phyloP scores from a whole-genome alignment of 257 asterid species.

The Solanum okadae region DNA sequence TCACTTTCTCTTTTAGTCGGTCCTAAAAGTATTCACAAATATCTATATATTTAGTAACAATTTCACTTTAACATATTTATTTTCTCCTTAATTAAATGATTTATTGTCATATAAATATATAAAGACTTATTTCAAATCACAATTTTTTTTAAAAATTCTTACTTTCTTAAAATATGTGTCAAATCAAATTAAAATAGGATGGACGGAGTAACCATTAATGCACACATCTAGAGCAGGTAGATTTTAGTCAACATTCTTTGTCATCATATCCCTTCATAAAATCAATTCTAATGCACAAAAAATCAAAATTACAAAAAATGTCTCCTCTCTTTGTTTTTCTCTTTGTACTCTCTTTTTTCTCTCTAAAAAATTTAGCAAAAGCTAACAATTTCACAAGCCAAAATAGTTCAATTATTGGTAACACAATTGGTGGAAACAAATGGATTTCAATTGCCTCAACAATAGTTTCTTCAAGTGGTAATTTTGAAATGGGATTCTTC shows the following conservation, averaged over 20 bases:
- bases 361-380: neutral
- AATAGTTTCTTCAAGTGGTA: neutral
- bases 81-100: too few relatives aligned
- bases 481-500: slow-evolving; percentile 3
- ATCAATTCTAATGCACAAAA: neutral
- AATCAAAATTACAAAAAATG: neutral
- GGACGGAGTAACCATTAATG: neutral
- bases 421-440: neutral
- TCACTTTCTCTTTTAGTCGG: too few relatives aligned
- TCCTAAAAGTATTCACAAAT: too few relatives aligned
- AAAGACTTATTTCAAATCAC: too few relatives aligned
- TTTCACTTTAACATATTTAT: too few relatives aligned
- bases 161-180: neutral
- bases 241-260: neutral
- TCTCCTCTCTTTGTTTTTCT: neutral
- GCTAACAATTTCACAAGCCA: neutral
- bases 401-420: neutral
- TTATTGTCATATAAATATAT: too few relatives aligned
- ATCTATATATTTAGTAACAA: too few relatives aligned
- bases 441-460: neutral
- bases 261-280: neutral
- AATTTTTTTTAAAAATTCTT: rapidly evolving
- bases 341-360: neutral
- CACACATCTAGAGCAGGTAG: neutral
- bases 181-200: too few relatives aligned